A percentile compares a stretch with the other conserved stretches of the same genome.
phyloP scores from a whole-genome alignment of 148 eudicot species.

The Mesembryanthemum crystallinum region DNA sequence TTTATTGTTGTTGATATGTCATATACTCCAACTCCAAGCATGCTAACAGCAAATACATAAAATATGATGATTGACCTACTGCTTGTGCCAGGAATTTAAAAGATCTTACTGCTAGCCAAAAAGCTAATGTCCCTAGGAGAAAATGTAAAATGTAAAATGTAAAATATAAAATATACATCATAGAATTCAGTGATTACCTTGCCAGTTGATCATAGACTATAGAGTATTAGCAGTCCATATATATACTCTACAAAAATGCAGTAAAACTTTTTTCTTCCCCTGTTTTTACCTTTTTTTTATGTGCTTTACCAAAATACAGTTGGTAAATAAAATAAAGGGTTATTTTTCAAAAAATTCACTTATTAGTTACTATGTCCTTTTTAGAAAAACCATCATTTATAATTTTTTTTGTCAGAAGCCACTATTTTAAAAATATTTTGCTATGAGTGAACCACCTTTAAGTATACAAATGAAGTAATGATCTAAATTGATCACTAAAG shows the following conservation, averaged over 20 bases:
- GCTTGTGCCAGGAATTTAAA: not conserved
- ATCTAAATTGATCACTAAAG: no score
- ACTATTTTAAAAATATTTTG: no score
- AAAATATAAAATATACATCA: not conserved
- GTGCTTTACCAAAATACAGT: no score
- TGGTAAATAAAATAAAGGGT: no score
- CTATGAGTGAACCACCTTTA: no score
- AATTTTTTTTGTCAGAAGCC: no score
- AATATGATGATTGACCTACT: slow-evolving; percentile 1
- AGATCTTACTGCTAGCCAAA: not conserved
- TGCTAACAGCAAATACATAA: slow-evolving; percentile 5
- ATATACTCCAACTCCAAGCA: slow-evolving; percentile 17
- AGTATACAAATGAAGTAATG: no score
- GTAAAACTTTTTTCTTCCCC: no score
- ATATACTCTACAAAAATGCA: not conserved
- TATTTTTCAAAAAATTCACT: no score
- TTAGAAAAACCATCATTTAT: no score
- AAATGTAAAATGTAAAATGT: not conserved
- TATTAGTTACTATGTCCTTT: no score
- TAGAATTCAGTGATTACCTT: slow-evolving; percentile 12
- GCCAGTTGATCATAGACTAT: not conserved
- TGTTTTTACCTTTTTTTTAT: no score
- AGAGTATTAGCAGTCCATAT: not conserved
- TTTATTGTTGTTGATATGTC: not conserved
- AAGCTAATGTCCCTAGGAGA: not conserved